phyloP scores from a whole-genome alignment of 2,329 filamentous ascomycete species.

The Trichoderma endophyticum region DNA sequence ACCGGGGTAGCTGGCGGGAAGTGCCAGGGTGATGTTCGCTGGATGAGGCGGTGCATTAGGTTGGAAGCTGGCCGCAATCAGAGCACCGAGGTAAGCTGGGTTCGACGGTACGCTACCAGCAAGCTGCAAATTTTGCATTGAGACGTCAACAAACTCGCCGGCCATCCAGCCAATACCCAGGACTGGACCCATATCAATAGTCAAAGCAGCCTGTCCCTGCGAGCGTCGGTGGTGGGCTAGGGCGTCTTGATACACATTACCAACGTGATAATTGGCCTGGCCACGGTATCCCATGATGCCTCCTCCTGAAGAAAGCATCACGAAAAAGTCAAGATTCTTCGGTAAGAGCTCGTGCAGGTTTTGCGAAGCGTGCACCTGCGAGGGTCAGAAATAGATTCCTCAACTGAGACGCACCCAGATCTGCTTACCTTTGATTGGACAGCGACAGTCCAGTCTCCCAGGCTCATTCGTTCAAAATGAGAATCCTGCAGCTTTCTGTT shows the following conservation, averaged over 20 bases:
- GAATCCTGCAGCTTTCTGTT: background rate
- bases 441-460: background rate
- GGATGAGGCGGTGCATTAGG: too few relatives aligned
- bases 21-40: too few relatives aligned
- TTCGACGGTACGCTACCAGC: too few relatives aligned
- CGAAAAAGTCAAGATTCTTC: constrained; percentile 37
- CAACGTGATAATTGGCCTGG: constrained; percentile 41
- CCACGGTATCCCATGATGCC: constrained; percentile 33
- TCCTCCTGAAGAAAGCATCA: constrained; percentile 35
- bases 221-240: constrained; percentile 19
- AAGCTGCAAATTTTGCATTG: too few relatives aligned
- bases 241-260: constrained; percentile 32
- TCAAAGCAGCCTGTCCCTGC: too few relatives aligned
- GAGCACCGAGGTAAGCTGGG: too few relatives aligned
- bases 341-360: background rate
- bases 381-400: background rate
- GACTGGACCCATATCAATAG: too few relatives aligned
- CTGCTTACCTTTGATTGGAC: background rate
- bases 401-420: background rate
- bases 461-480: background rate
- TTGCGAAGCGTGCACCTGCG: background rate
- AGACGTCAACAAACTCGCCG: too few relatives aligned
- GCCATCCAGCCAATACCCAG: too few relatives aligned
- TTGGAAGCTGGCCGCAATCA: too few relatives aligned
- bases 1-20: too few relatives aligned